Percentiles rank a stretch among this genome's conserved stretches.
These are phyloP conservation scores for Sherardia arvensis DNA, from an alignment of 257 asterid species.

Conservation along the genomic window DNA sequence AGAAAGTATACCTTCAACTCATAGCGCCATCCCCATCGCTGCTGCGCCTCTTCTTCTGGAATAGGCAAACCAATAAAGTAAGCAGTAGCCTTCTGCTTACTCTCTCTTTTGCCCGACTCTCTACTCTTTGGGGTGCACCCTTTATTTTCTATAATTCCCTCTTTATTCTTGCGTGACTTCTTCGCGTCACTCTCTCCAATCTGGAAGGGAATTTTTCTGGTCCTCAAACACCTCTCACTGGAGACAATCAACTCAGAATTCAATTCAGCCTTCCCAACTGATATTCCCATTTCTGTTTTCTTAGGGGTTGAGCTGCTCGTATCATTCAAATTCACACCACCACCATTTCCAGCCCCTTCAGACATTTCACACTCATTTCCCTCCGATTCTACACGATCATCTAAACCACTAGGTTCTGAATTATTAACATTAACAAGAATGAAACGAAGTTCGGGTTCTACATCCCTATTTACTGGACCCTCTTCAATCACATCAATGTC, in stretches of 20 bases:
- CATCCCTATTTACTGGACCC: slow-evolving; percentile 15
- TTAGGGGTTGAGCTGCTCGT: slow-evolving; percentile 12
- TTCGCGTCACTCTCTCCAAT: slow-evolving; percentile 11
- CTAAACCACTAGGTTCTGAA: not conserved
- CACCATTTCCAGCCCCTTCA: not conserved
- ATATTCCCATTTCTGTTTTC: not conserved
- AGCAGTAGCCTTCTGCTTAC: slow-evolving; percentile 17
- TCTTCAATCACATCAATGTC: not conserved
- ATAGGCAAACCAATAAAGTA: slow-evolving; percentile 64
- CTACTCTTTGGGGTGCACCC: slow-evolving; percentile 6
- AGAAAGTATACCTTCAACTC: slow-evolving; percentile 55
- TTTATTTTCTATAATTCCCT: slow-evolving; percentile 7
- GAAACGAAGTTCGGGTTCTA: not conserved
- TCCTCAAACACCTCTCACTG: slow-evolving; percentile 36
- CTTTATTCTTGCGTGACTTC: slow-evolving; percentile 6
- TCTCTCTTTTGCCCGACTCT: slow-evolving; percentile 1
- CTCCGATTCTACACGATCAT: not conserved
- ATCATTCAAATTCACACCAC: not conserved
- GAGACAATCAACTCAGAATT: slow-evolving; percentile 16
- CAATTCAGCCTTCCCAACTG: slow-evolving; percentile 4
- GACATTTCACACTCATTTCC: not conserved
- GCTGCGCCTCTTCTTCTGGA: slow-evolving; percentile 57
- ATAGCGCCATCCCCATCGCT: slow-evolving; percentile 83
- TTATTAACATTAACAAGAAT: not conserved
- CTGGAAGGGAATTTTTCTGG: slow-evolving; percentile 26